phyloP scores from a whole-genome alignment of 1,139 yeast species.

The Kodamaea plutei region DNA sequence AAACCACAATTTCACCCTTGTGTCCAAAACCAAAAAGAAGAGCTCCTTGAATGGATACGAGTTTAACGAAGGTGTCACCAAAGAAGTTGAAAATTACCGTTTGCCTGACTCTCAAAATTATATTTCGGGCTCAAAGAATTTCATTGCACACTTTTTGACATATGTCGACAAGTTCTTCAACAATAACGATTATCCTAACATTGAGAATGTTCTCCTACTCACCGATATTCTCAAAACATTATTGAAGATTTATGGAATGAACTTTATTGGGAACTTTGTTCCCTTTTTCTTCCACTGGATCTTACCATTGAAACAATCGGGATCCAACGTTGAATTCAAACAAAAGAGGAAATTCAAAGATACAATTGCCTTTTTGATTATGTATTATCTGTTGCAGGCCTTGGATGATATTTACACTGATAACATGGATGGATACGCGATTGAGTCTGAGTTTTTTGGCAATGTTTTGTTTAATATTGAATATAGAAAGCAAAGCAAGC shows the following conservation, averaged over 20 bases:
- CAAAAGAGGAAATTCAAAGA: constrained; percentile 23
- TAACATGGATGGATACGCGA: constrained; percentile 24
- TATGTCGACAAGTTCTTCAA: constrained; percentile 32
- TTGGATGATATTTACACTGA: constrained; percentile 30
- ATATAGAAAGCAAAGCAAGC: constrained; percentile 22
- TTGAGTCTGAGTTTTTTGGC: constrained; percentile 21
- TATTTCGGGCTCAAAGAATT: constrained; percentile 34
- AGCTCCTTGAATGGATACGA: constrained; percentile 7
- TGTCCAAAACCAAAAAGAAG: constrained; percentile 6
- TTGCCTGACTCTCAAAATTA: constrained; percentile 38
- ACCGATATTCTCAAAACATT: constrained; percentile 27
- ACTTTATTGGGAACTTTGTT: constrained; percentile 42
- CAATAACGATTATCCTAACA: constrained; percentile 19
- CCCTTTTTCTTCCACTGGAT: constrained; percentile 50
- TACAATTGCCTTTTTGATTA: constrained; percentile 32
- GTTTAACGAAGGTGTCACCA: constrained; percentile 10
- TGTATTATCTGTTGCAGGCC: constrained; percentile 22
- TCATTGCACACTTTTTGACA: constrained; percentile 31
- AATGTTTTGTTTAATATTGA: constrained; percentile 26
- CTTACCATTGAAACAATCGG: constrained; percentile 14
- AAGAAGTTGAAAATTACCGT: constrained; percentile 21
- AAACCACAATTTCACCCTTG: constrained; percentile 8
- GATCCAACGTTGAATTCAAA: constrained; percentile 12
- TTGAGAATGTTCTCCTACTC: constrained; percentile 21
- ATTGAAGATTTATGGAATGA: constrained; percentile 38